These are phyloP conservation scores for Tylopilus subfusipes DNA, from an alignment of 768 basidiomycete species.

Conservation along the genomic window DNA sequence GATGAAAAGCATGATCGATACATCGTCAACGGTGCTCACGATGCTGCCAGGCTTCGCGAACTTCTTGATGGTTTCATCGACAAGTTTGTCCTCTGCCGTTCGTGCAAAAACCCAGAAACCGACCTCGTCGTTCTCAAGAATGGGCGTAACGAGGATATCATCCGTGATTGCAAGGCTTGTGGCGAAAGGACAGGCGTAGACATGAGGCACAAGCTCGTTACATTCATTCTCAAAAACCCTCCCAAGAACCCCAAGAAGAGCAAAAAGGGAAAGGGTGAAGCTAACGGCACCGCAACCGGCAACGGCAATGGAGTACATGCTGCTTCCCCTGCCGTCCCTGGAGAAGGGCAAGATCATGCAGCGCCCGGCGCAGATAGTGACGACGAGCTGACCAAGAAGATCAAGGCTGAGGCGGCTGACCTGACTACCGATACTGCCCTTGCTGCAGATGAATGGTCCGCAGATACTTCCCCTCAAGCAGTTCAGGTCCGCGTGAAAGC, in stretches of 20 bases:
- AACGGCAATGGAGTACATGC: slow-evolving; percentile 46
- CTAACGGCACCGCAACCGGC: slow-evolving; percentile 49
- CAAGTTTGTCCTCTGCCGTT: slow-evolving; percentile 94
- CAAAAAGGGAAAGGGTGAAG: slow-evolving; percentile 50
- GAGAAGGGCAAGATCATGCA: slow-evolving; percentile 41
- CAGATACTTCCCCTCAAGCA: slow-evolving; percentile 87
- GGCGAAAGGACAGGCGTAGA: slow-evolving; percentile 89
- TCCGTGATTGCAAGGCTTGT: slow-evolving; percentile 98
- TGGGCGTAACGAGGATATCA: slow-evolving; percentile 79
- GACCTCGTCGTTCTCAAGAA: slow-evolving; percentile 86
- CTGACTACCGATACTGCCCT: slow-evolving; percentile 61
- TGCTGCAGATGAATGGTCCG: slow-evolving; percentile 81
- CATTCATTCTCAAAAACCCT: slow-evolving; percentile 97
- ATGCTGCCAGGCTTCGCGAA: slow-evolving; percentile 87
- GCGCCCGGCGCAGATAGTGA: slow-evolving; percentile 66
- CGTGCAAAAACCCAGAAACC: slow-evolving; percentile 99
- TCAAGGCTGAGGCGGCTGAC: slow-evolving; percentile 85
- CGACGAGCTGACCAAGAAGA: slow-evolving; percentile 85
- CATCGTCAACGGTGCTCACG: slow-evolving; percentile 97
- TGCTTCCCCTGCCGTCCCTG: slow-evolving; percentile 35
- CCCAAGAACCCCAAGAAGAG: slow-evolving; percentile 81
- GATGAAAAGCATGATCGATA: slow-evolving; percentile 97
- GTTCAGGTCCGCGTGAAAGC: slow-evolving; percentile 79
- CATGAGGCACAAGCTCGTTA: slow-evolving; percentile 95
- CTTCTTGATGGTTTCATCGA: slow-evolving; percentile 97